Base-by-base conservation (phyloP, 257 asterid genomes). In the Gentiana straminea region DNA sequence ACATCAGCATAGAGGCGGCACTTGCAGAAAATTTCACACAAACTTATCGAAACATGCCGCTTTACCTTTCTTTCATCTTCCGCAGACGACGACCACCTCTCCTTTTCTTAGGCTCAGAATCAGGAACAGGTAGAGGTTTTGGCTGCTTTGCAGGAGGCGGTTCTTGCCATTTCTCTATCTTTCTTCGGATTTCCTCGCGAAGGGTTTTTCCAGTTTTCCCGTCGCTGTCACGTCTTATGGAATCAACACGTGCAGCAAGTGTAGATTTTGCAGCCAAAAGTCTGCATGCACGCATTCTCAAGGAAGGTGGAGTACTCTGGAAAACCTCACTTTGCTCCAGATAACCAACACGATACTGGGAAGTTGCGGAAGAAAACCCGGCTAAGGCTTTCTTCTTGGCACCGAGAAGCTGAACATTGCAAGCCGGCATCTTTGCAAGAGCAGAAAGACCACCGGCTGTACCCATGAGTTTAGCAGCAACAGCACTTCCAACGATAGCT, bases 111-210 rank as follows among this genome's bases (percentile, higher is more conserved):
- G 98, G 98, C 79, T 91, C 98, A 2, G 98, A 91, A 71, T 91
- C 98, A 66, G 96, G 98, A 68, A 87, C 98, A 0, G 98, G 96
- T 57, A 91, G 98, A 49, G 98, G 98, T 72, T 81, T 91, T 34
- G 98, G 95, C 74, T 83, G 96, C 78, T 87, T 87, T 33, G 97
- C 98, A 55, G 98, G 98, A 62, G 97, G 98, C 33, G 95, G 95
- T 74, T 91, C 98, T 63, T 91, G 98, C 95, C 98, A 91, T 68
- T 91, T 91, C 79, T 84, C 98, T 54, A 91, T 91, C 84, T 91
- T 91, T 59, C 88, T 87, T 36, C 73, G 85, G 63, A 91, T 78
- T 66, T 79, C 96, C 13, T 79, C 88, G 36, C 94, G 78, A 12
- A 87, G 71, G 56, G 70, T 62, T 75, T 95, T 81, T 64, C 97